These are phyloP conservation scores for Penicillium sp. DNA, from an alignment of 2,329 filamentous ascomycete genomes.

Conservation along the genomic window DNA sequence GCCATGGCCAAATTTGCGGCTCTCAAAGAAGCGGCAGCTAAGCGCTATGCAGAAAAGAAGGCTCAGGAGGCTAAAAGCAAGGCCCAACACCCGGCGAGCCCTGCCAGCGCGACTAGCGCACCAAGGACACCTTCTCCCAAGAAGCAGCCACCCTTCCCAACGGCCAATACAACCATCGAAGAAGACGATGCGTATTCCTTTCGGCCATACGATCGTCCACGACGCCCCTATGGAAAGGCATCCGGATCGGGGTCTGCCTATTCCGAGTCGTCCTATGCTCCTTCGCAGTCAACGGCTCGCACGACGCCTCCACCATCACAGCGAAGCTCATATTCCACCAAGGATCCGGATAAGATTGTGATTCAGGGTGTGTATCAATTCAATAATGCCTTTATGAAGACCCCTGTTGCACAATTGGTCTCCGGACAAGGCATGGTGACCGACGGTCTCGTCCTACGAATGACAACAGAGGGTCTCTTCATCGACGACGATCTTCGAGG, in stretches of 20 bases:
- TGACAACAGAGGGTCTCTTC: slow-evolving; percentile 92
- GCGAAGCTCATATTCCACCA: slow-evolving; percentile 79
- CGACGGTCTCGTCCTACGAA: slow-evolving; percentile 87
- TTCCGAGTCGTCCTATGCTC: slow-evolving; percentile 85
- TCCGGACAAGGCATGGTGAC: slow-evolving; percentile 84
- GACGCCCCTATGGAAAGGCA: slow-evolving; percentile 60
- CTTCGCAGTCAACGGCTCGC: slow-evolving; percentile 79
- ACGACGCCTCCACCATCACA: slow-evolving; percentile 83
- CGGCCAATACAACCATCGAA: slow-evolving; percentile 49
- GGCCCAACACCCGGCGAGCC: slow-evolving; percentile 36
- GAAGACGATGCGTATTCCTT: slow-evolving; percentile 73
- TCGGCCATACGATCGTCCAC: slow-evolving; percentile 75
- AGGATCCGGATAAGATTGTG: slow-evolving; percentile 93
- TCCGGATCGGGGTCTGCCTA: slow-evolving; percentile 69
- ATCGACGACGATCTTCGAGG: slow-evolving; percentile 93
- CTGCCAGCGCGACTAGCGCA: slow-evolving; percentile 34
- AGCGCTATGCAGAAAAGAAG: slow-evolving; percentile 44
- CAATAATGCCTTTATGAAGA: slow-evolving; percentile 84
- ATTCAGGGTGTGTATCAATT: slow-evolving; percentile 93
- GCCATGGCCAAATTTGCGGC: slow-evolving; percentile 44
- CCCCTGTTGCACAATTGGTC: slow-evolving; percentile 87
- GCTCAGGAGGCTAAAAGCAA: slow-evolving; percentile 38
- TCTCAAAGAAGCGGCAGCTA: slow-evolving; percentile 45
- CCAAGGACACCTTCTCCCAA: slow-evolving; percentile 46
- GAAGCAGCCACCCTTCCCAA: slow-evolving; percentile 39